Evolutionary conservation across 2,329 filamentous ascomycete genomes (phyloP), one percentile per base, ranked within the genome.

Genomic region (Xylaria sp.): DNA sequence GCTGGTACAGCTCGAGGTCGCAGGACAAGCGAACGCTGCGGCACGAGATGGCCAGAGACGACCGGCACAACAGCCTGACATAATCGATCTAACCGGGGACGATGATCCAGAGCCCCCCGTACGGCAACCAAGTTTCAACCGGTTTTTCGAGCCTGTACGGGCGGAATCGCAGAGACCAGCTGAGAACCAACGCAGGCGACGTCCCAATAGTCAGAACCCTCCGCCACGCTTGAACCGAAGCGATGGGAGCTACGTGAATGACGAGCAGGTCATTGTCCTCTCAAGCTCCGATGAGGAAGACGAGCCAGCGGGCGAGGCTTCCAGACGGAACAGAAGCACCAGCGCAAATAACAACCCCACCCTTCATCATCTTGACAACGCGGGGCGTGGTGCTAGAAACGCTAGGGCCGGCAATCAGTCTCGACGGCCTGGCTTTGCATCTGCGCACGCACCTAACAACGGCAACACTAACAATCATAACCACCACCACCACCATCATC

Each of bases 71-170:
- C 35, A 63, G 34, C 66, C 65, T 0, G 60, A 68, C 18, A 54
- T 71, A 1, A 71, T 71, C 19, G 69, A 71, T 42, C 62, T 71
- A 2, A 71, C 69, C n/a, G 66, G 64, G 42, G 69, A 70, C 30
- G 66, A 65, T n/a, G 59, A 61, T 13, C 16, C n/a, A 3, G 63
- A 57, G 4, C 39, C 50, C 11, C 52, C 50, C 10, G 37, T 1
- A 18, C 55, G 54, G 10, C 53, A 50, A 37, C 51, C 37, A 11
- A 46, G 39, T 35, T 49, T 55, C 34, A 53, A 19, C 47, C 59
- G 46, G 54, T 51, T 37, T 34, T 42, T 51, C 50, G 62, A 59
- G 39, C 61, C 57, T 37, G 50, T 51, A 16, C 53, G 42, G 35
- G 18, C 59, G n/a, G 13, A 59, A 11, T 44, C 59, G 13, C 57